Evolutionary conservation across 2,329 filamentous ascomycete species (phyloP), one percentile per base, ranked within the genome.

Genomic region (Pyrenochaeta sp.): DNA sequence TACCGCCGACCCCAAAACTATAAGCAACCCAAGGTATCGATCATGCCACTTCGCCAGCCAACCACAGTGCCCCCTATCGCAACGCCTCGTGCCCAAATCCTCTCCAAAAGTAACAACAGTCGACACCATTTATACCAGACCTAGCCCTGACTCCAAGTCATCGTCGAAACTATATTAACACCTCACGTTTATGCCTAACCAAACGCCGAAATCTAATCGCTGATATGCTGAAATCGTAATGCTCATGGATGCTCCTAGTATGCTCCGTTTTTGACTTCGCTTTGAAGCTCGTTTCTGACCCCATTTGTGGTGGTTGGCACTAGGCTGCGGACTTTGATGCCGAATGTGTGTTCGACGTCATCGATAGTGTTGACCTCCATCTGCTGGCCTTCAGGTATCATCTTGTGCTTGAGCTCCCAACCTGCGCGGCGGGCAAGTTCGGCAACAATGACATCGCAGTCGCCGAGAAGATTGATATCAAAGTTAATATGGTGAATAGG

Each of bases 401-500:
- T 97, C 61, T 91, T 88, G 69, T 97, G 92, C 39, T 85, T 73
- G 47, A 97, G 76, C 6, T 86, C 80, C 95, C 95, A 98, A 2
- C 89, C 90, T 1, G 91, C 87, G 11, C 91, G 86, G 39, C 88
- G 85, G 71, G 91, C 94, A 46, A 99, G 83, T 78, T 98, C 94
- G 0, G 89, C 85, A 12, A 98, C 90, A 7, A 98, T 88, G 35
- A 92, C 85, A 71, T 99, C 95, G 76, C 94, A 97, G 73, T 97
- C 92, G 31, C 95, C 95, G n/a, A 98, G 82, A 49, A 99, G 83
- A 73, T 97, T 93, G 63, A 99, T 92, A 75, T 99, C 95, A 67
- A 99, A 98, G 73, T 96, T 92, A 73, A 96, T 90, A 75, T 98
- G 94, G 31, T 82, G 83, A 49, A 97, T 91, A 2, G 92, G 89